Conservation (phyloP, 179 eudicot species). For the Beta macrorhiza region DNA sequence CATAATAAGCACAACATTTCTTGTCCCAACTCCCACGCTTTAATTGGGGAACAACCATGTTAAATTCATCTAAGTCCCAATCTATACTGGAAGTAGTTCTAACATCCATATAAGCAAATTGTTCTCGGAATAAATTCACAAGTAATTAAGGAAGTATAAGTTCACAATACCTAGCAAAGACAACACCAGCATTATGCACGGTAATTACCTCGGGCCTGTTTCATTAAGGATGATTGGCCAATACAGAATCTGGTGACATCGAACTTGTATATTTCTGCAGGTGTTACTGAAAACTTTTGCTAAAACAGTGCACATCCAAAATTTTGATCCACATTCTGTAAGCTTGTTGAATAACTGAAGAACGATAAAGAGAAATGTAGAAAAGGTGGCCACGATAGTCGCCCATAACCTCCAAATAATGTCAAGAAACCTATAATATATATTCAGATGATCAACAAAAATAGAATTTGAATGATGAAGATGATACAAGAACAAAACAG, state of each 20-base stretch:
- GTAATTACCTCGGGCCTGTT: slow-evolving; percentile 55
- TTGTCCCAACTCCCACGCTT: too few species aligned
- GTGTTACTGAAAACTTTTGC: slow-evolving; percentile 53
- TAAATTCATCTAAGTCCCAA: neutral
- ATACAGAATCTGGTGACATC: slow-evolving; percentile 71
- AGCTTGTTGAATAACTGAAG: slow-evolving; percentile 56
- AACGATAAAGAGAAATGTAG: slow-evolving; percentile 54
- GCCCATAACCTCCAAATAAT: slow-evolving; percentile 55
- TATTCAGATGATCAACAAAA: slow-evolving; percentile 25
- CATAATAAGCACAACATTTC: neutral
- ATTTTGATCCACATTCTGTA: slow-evolving; percentile 39
- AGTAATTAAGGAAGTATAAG: neutral
- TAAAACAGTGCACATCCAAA: slow-evolving; percentile 33
- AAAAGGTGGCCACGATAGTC: slow-evolving; percentile 55
- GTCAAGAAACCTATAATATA: slow-evolving; percentile 49
- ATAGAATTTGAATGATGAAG: neutral
- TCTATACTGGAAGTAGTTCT: neutral
- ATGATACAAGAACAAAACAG: slow-evolving; percentile 14
- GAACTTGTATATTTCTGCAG: slow-evolving; percentile 52
- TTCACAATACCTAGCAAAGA: neutral
- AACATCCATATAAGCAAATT: neutral
- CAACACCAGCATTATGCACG: neutral
- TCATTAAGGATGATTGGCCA: slow-evolving; percentile 81
- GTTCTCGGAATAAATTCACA: neutral
- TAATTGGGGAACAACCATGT: neutral